Percentiles rank a stretch among this genome's conserved stretches.
These are phyloP conservation scores for Orobanche coerulescens DNA, from an alignment of 257 asterid species.

Conservation along the genomic window DNA sequence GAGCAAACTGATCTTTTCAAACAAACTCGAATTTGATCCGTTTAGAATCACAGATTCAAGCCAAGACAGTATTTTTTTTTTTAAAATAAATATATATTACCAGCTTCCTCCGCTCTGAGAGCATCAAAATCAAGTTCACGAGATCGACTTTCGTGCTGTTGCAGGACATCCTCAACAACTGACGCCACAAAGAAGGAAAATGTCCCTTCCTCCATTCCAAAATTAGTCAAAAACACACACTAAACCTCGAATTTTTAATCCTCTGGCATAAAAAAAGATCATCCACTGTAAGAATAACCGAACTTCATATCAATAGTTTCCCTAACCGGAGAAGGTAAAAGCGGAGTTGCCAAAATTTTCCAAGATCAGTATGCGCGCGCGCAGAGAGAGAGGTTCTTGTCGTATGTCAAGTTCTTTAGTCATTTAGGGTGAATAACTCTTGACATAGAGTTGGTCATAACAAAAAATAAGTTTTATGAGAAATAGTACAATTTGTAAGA, in stretches of 20 bases:
- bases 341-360: constrained; percentile 1
- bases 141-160: constrained; percentile 75
- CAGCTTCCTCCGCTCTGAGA: constrained; percentile 92
- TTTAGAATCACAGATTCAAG: constrained; percentile 3
- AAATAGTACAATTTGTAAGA: too few relatives aligned
- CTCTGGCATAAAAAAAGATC: constrained; percentile 17
- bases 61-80: too few relatives aligned
- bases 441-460: too few relatives aligned
- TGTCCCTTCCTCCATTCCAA: constrained; percentile 47
- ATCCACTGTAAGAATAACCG: constrained; percentile 9
- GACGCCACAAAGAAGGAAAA: constrained; percentile 75
- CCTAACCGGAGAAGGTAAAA: not conserved
- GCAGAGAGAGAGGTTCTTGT: too few relatives aligned
- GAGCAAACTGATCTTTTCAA: not conserved
- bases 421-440: too few relatives aligned
- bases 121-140: constrained; percentile 80
- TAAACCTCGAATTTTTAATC: constrained; percentile 17
- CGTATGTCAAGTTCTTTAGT: too few relatives aligned
- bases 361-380: constrained; percentile 11
- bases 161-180: constrained; percentile 91
- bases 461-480: too few relatives aligned
- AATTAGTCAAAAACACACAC: constrained; percentile 5
- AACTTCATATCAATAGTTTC: not conserved
- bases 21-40: constrained; percentile 4
- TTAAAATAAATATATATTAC: constrained; percentile 43